Base-by-base conservation (phyloP, 768 basidiomycete species). In the Hypholoma fasciculare region DNA sequence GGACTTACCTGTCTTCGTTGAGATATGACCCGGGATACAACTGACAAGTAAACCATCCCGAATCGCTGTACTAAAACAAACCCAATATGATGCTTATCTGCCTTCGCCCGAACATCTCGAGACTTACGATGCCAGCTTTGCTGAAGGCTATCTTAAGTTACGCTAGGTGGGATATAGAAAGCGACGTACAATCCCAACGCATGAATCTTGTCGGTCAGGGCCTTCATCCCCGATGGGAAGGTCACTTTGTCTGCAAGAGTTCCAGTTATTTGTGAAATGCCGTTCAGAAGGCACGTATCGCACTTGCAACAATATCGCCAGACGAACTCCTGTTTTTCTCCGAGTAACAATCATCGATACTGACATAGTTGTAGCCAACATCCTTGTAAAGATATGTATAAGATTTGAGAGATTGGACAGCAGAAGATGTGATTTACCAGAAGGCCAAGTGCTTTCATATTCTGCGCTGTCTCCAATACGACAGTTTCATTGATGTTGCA, bases 31-130 rank as follows among this genome's bases (percentile, higher is more conserved):
- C 87, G 19, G 87, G 87, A 65, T 86, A 88, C 11, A 79, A 57
- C 46, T 80, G 77, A 62, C 87, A 88, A 23, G 87, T 88, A 63
- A 80, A 85, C 86, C 86, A 88, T 17, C 87, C 87, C 0, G 87
- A 78, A 62, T 87, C 85, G 58, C 86, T 82, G 60, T 88, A 88
- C 86, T 86, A 42, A 14, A 42, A 36, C 27, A 11, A n/a, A 13
- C 38, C 49, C 9, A 48, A 19, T 59, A 38, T 38, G n/a, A 27
- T 27, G 11, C 34, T 17, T n/a, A 5, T 42, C 23, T 17, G 20
- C 8, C 2, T 11, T 4, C 1, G 37, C 17, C 14, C 1, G 14
- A 13, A 39, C 38, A 4, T 16, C 36, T 27, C 16, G 27, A 44
- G 11, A 65, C 82, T 61, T 63, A 87, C 86, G 52, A 88, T 87